Conservation (phyloP, 2,329 filamentous ascomycete species). For the Zymoseptoria crescenta region DNA sequence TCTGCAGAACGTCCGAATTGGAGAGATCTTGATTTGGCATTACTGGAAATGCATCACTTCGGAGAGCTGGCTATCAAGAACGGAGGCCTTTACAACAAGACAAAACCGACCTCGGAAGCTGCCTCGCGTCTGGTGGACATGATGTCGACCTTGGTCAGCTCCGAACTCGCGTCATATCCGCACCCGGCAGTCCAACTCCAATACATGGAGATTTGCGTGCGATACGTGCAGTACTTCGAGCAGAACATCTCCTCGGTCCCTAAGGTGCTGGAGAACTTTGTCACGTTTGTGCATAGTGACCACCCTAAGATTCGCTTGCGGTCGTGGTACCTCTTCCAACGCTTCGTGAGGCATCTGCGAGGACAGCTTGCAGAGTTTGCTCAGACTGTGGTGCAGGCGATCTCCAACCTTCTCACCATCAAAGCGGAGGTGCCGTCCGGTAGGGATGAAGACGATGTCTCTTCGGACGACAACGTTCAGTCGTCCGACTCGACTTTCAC, state of each 20-base stretch:
- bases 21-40: constrained; percentile 86
- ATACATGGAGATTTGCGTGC: constrained; percentile 97
- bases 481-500: constrained; percentile 86
- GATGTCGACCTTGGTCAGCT: constrained; percentile 94
- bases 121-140: constrained; percentile 78
- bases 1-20: constrained; percentile 76
- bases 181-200: constrained; percentile 90
- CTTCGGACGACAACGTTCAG: constrained; percentile 83
- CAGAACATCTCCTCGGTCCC: constrained; percentile 73
- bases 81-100: constrained; percentile 79
- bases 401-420: constrained; percentile 80
- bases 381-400: constrained; percentile 82
- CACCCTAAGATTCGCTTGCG: constrained; percentile 80
- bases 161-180: constrained; percentile 73
- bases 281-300: constrained; percentile 79
- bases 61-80: constrained; percentile 88
- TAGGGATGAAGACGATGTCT: constrained; percentile 82
- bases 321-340: constrained; percentile 95
- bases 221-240: constrained; percentile 90
- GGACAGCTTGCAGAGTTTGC: constrained; percentile 80
- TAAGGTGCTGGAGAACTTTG: constrained; percentile 82
- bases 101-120: constrained; percentile 68
- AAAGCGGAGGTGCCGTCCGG: constrained; percentile 79
- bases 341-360: constrained; percentile 81
- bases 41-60: constrained; percentile 93